phyloP scores from a whole-genome alignment of 306 rosid genomes.

The Rubus parviflorus region DNA sequence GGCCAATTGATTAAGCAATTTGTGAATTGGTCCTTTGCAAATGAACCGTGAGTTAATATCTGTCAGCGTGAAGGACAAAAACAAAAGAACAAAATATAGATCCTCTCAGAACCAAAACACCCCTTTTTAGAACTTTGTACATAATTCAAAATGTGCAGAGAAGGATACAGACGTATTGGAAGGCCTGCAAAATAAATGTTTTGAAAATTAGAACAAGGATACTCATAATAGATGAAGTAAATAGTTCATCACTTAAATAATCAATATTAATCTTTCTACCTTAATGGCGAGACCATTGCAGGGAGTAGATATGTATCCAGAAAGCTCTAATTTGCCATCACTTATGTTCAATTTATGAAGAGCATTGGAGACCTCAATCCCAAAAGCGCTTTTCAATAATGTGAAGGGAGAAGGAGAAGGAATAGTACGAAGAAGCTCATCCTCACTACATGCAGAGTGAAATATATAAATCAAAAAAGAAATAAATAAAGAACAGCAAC shows the following conservation, averaged over 20 bases:
- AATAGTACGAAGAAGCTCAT: slow-evolving; percentile 63
- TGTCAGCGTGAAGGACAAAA: slow-evolving; percentile 60
- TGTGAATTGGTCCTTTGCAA: slow-evolving; percentile 89
- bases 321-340: slow-evolving; percentile 59
- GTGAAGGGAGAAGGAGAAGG: slow-evolving; percentile 72
- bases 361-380: slow-evolving; percentile 54
- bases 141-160: slow-evolving; percentile 35
- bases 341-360: slow-evolving; percentile 53
- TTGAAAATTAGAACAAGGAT: slow-evolving; percentile 6
- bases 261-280: slow-evolving; percentile 45
- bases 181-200: slow-evolving; percentile 58
- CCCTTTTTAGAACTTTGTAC: slow-evolving; percentile 29
- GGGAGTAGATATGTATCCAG: slow-evolving; percentile 75
- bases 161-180: slow-evolving; percentile 94
- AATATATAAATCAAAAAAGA: slow-evolving; percentile 32
- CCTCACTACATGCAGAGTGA: slow-evolving; percentile 54
- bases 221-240: slow-evolving; percentile 19
- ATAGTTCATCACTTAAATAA: slow-evolving; percentile 24
- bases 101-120: slow-evolving; percentile 28
- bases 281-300: slow-evolving; percentile 48
- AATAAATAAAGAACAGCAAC: background rate
- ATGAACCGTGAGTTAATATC: slow-evolving; percentile 83
- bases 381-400: slow-evolving; percentile 68
- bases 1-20: slow-evolving; percentile 78
- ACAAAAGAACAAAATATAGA: slow-evolving; percentile 22